Evolutionary conservation across 257 asterid genomes (phyloP), one percentile per base, ranked within the genome.

Genomic region (Schizonepeta tenuifolia): DNA sequence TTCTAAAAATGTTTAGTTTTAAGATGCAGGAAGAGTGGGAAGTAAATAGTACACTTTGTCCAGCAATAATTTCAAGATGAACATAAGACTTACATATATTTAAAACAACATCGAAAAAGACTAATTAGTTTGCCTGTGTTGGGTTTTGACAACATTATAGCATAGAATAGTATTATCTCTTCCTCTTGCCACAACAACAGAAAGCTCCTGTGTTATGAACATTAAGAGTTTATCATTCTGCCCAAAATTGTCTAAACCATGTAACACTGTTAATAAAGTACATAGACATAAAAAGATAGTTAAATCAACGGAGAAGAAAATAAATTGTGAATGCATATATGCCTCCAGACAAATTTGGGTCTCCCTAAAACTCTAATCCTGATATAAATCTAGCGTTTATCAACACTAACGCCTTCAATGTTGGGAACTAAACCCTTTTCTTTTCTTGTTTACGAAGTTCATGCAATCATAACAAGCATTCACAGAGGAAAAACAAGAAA

Each of bases 121-220:
- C n/a, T n/a, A 55, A 70, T 60, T 28, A 26, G 68, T 81, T 71
- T 78, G 83, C 98, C 88, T 90, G 85, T 95, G 98, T 49, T 88
- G 81, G 56, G 99, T 92, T 84, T 95, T 98, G 64, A 92, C 99
- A 43, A 86, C 97, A 40, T 98, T 92, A 76, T 90, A 95, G 73
- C 96, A 88, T 4, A 77, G 38, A 24, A 86, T 22, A 61, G 87
- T 77, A 76, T 82, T 74, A 82, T 94, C 96, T 82, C 87, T 86
- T 72, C 97, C 98, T 83, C 98, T 91, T 14, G 92, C 96, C 78
- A 93, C 97, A 71, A 93, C 81, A 61, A 93, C 96, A 83, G 98
- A 88, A 54, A 93, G 92, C 86, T 93, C 98, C 97, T 93, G 84
- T 67, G 77, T 65, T 0, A 66, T 24, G 75, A 70, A 44, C 59